Evolutionary conservation across 139 green algal genomes (phyloP), one percentile per base, ranked within the genome.

Genomic region (Chlamydomonas eustigma): DNA sequence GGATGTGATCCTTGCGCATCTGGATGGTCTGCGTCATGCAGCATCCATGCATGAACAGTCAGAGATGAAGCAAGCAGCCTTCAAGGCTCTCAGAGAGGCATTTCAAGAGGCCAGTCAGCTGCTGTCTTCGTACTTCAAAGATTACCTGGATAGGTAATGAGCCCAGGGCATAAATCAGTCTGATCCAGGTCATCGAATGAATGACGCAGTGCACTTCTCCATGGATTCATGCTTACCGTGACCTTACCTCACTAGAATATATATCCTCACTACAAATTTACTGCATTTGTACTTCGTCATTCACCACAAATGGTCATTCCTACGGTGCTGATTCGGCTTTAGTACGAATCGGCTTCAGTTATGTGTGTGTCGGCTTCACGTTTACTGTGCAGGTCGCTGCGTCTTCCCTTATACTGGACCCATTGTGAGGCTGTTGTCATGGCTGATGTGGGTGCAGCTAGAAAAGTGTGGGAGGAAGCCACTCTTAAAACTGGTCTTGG

Each of bases 381-480:
- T 4, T 28, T 2, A 8, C 25, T 65, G 39, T 39, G 0, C 33
- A 28, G 37, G 32, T 44, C 31, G 22, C 50, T 50, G 38, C 35
- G 34, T 30, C 0, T 64, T n/a, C 73, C 81, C 1, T 73, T 66
- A 28, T 96, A 95, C 79, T 90, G 85, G 85, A 86, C 88, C 2
- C 83, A 92, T 58, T 92, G 84, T 38, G 90, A 93, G 78, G 64
- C 79, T 33, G 37, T 75, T 33, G 25, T 93, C 36, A 65, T 75
- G 5, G 39, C 80, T 0, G 87, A 92, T 58, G 1, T 84, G 25
- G 58, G 66, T 12, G 87, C 81, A 6, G 89, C 90, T 2, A 51
- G 87, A 0, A 79, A 76, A 2, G 86, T 95, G 51, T 97, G 91
- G 91, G 90, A 97, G 80, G 76, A 78, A 0, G 68, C 77, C 0